Evolutionary conservation across 2,329 filamentous ascomycete species (phyloP).

Genomic region (Arthrobotrys sinensis): DNA sequence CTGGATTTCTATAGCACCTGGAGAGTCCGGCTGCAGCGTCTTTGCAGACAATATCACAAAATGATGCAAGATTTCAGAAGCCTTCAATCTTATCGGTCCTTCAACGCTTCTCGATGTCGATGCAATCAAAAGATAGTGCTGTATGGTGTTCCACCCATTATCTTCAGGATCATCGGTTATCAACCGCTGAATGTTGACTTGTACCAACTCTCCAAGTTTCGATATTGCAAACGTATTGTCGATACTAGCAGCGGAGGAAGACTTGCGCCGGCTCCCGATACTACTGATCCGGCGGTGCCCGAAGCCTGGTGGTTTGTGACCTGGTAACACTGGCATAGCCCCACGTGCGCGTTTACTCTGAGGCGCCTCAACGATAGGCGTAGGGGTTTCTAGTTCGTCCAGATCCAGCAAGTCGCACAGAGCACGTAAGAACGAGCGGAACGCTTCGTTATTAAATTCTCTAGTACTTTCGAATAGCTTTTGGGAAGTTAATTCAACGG

Average conservation of each 20-base stretch:
- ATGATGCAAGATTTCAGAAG: constrained; percentile 71
- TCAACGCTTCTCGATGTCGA: constrained; percentile 67
- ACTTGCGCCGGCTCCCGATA: constrained; percentile 48
- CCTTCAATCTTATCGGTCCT: constrained; percentile 69
- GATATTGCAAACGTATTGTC: constrained; percentile 79
- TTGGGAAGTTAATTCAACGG: constrained; percentile 88
- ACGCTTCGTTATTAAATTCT: constrained; percentile 88
- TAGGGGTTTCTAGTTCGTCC: constrained; percentile 51
- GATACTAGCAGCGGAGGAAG: constrained; percentile 62
- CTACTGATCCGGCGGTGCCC: constrained; percentile 63
- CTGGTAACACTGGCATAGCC: constrained; percentile 66
- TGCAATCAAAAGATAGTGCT: constrained; percentile 72
- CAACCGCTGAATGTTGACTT: constrained; percentile 82
- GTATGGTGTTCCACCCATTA: constrained; percentile 83
- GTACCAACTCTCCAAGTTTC: constrained; percentile 80
- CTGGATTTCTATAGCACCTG: constrained; percentile 66
- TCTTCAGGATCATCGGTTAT: constrained; percentile 76
- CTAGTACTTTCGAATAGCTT: constrained; percentile 91
- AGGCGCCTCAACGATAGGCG: constrained; percentile 43
- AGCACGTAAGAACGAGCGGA: constrained; percentile 81
- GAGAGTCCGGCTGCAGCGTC: constrained; percentile 66
- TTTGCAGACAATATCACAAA: constrained; percentile 70
- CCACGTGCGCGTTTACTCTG: constrained; percentile 64
- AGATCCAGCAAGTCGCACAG: constrained; percentile 79
- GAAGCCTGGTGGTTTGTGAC: constrained; percentile 71